Evolutionary conservation across 495 filamentous ascomycete genomes (phyloP).

Genomic region (Lophiotrema nucula): DNA sequence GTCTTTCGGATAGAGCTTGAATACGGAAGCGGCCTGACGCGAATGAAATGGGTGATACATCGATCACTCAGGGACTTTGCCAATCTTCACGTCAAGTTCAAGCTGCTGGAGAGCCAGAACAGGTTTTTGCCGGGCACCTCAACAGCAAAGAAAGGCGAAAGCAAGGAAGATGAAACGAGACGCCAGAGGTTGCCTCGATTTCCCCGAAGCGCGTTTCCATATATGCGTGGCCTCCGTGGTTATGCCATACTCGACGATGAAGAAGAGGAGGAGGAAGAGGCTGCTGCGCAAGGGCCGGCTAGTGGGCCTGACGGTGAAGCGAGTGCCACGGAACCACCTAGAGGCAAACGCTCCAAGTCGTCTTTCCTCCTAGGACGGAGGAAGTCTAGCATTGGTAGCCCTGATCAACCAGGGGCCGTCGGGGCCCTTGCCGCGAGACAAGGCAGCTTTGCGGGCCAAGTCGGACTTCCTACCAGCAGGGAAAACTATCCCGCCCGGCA

Average conservation of each 20-base stretch:
- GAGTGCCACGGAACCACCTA: conserved; percentile 57
- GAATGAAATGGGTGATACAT: conserved; percentile 96
- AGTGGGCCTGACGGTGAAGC: conserved; percentile 57
- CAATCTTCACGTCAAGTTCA: conserved; percentile 91
- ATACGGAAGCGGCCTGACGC: conserved; percentile 89
- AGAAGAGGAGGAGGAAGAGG: conserved; percentile 71
- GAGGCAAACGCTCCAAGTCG: conserved; percentile 65
- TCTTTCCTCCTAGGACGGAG: conserved; percentile 54
- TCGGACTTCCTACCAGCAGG: conserved; percentile 41
- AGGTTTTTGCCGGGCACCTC: background rate
- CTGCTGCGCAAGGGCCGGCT: conserved; percentile 44
- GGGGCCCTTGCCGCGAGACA: conserved; percentile 46
- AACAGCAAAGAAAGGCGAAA: too few species aligned
- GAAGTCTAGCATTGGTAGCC: conserved; percentile 56
- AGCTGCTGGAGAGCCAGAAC: conserved; percentile 69
- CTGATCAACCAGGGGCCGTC: conserved; percentile 40
- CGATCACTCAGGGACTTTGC: conserved; percentile 84
- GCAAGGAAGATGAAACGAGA: conserved; percentile 48
- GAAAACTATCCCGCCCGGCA: conserved; percentile 67
- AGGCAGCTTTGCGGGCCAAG: conserved; percentile 41
- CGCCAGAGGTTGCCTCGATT: conserved; percentile 78
- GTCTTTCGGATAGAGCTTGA: conserved; percentile 91
- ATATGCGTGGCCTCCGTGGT: conserved; percentile 77
- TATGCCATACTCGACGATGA: conserved; percentile 59
- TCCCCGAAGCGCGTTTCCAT: conserved; percentile 87